These are phyloP conservation scores for Ochetophila trinervis DNA, from an alignment of 306 rosid genomes.

Conservation along the genomic window DNA sequence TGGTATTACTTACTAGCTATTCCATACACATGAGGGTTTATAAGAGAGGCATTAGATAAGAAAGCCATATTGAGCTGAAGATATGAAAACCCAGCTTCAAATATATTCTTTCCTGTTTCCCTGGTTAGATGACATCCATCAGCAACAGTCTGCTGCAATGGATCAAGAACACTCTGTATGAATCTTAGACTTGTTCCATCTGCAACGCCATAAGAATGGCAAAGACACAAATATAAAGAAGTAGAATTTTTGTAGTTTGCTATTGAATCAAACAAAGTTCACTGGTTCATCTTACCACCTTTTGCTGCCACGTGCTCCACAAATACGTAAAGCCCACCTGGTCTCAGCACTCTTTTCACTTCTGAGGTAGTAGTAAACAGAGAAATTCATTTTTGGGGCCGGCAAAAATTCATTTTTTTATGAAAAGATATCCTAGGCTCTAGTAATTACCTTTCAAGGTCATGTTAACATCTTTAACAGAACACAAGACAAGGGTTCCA, in stretches of 20 bases:
- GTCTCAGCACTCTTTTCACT: constrained; percentile 73
- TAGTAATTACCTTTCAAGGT: constrained; percentile 55
- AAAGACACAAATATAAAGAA: background rate
- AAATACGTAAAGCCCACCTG: constrained; percentile 70
- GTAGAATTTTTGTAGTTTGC: constrained; percentile 6
- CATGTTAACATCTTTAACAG: constrained; percentile 71
- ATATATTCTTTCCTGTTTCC: constrained; percentile 54
- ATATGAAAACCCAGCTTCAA: constrained; percentile 59
- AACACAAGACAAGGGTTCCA: constrained; percentile 90
- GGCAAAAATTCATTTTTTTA: background rate
- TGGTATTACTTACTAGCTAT: constrained; percentile 48
- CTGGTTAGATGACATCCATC: constrained; percentile 83
- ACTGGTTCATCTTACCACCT: constrained; percentile 42
- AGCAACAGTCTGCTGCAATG: constrained; percentile 59
- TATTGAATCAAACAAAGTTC: background rate
- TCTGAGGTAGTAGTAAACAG: constrained; percentile 37
- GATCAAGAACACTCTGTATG: constrained; percentile 61
- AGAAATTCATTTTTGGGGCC: constrained; percentile 4
- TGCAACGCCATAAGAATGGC: constrained; percentile 30
- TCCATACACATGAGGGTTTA: constrained; percentile 74
- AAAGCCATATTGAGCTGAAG: constrained; percentile 47
- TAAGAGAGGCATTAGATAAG: constrained; percentile 43
- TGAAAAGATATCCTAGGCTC: constrained; percentile 8
- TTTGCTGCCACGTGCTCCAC: constrained; percentile 83
- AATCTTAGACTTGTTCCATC: constrained; percentile 65